Percentiles rank a stretch among this genome's conserved stretches.
Evolutionary conservation across 495 filamentous ascomycete species (phyloP).

Genomic region (Penicillium herquei): DNA sequence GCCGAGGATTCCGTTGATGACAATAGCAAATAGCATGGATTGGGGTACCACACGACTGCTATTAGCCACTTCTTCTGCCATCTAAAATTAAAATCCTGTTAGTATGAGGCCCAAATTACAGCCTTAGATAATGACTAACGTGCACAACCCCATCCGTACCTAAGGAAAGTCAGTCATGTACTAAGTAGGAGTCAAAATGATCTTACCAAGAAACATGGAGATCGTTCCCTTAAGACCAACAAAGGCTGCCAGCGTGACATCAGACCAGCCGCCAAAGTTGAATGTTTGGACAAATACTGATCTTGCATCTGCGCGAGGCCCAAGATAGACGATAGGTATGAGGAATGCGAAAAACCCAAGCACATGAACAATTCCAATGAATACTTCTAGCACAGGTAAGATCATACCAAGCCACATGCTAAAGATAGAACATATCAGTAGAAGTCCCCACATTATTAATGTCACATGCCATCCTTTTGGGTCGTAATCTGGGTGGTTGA

Average conservation of each 20-base stretch:
- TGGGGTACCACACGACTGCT: not conserved
- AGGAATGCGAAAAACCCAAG: slow-evolving; percentile 44
- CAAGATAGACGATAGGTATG: slow-evolving; percentile 39
- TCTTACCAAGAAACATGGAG: not conserved
- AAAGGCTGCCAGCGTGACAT: not conserved
- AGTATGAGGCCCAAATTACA: not conserved
- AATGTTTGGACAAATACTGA: not conserved
- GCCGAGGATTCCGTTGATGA: not conserved
- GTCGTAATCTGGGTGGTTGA: not conserved
- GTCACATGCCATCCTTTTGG: not conserved
- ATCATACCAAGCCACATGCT: not conserved
- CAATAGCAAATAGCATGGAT: not conserved
- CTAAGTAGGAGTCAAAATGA: not conserved
- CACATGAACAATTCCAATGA: slow-evolving; percentile 34
- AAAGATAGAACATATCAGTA: not conserved
- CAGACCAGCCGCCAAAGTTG: not conserved
- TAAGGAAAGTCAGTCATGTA: not conserved
- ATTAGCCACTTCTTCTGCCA: not conserved
- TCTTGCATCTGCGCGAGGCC: slow-evolving; percentile 30
- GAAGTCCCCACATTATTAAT: not conserved
- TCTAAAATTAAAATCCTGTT: not conserved
- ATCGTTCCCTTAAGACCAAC: not conserved
- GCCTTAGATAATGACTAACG: not conserved
- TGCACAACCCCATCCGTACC: not conserved
- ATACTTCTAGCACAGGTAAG: not conserved